These are phyloP conservation scores for Sclerotinia subarctica DNA, from an alignment of 2,329 filamentous ascomycete genomes.

Conservation along the genomic window DNA sequence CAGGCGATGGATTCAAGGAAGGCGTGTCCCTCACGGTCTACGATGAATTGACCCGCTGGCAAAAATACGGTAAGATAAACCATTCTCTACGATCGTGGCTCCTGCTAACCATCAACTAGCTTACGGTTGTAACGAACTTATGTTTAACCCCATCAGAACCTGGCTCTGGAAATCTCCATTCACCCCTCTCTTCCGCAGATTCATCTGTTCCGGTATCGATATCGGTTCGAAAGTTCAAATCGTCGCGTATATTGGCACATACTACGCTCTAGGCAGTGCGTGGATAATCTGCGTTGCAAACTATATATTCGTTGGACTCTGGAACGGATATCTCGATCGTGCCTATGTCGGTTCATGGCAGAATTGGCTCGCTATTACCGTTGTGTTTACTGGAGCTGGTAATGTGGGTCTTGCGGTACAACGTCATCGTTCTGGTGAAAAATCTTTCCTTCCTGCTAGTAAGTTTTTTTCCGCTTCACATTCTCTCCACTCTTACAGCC, in stretches of 20 bases:
- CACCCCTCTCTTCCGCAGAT: constrained; percentile 59
- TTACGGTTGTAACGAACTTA: constrained; percentile 66
- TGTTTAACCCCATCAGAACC: constrained; percentile 63
- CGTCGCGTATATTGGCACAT: constrained; percentile 61
- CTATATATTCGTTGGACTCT: constrained; percentile 70
- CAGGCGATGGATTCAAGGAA: constrained; percentile 67
- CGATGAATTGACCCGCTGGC: constrained; percentile 68
- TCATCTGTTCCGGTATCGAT: constrained; percentile 58
- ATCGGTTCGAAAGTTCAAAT: constrained; percentile 68
- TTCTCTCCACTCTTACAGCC: neutral
- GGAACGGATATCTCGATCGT: constrained; percentile 61
- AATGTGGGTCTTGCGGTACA: constrained; percentile 53
- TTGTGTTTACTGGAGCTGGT: constrained; percentile 58
- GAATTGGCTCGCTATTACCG: constrained; percentile 59
- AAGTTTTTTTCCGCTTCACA: neutral
- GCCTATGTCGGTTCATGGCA: constrained; percentile 66
- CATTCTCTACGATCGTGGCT: neutral
- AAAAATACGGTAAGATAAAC: constrained; percentile 52
- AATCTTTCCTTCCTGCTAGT: constrained; percentile 48
- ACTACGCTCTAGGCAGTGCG: constrained; percentile 63
- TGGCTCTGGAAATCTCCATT: constrained; percentile 63
- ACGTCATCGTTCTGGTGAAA: constrained; percentile 58
- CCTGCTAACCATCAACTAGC: constrained; percentile 38
- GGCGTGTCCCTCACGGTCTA: constrained; percentile 71
- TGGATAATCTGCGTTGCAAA: constrained; percentile 64